Conservation (phyloP, 164 flowering plant genomes). For the Sextonia rubra region DNA sequence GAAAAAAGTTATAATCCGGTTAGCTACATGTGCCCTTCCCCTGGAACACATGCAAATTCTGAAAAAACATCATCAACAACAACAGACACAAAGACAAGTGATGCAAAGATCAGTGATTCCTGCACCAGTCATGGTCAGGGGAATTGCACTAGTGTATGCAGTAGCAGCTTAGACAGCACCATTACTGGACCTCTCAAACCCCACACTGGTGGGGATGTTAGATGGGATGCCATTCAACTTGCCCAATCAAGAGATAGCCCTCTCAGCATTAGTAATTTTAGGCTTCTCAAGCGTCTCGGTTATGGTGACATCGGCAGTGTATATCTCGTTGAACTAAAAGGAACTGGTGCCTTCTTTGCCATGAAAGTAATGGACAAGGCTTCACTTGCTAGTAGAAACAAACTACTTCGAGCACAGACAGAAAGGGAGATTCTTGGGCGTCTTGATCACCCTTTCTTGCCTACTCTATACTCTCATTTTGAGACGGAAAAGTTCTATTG, state of each 20-base stretch:
- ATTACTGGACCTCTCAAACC: conserved; percentile 42
- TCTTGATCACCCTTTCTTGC: conserved; percentile 79
- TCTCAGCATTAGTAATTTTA: conserved; percentile 53
- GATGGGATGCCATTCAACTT: conserved; percentile 73
- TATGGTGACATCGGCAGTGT: conserved; percentile 86
- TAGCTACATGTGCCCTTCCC: neutral
- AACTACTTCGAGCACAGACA: conserved; percentile 65
- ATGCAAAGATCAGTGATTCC: conserved; percentile 8
- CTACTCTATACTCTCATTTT: conserved; percentile 66
- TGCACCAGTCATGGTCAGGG: conserved; percentile 5
- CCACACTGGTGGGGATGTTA: conserved; percentile 70
- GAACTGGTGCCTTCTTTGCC: conserved; percentile 56
- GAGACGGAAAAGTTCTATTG: conserved; percentile 82
- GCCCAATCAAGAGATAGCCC: conserved; percentile 37
- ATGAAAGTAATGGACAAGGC: conserved; percentile 86
- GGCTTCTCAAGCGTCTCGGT: conserved; percentile 67
- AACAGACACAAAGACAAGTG: conserved; percentile 1
- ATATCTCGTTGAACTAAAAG: conserved; percentile 62
- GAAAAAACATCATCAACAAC: neutral
- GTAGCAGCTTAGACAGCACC: conserved; percentile 42
- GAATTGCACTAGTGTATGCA: conserved; percentile 13
- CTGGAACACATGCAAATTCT: neutral
- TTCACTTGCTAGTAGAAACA: conserved; percentile 63
- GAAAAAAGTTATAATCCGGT: neutral
- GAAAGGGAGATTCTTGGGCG: conserved; percentile 73